Conservation (phyloP, 2,329 filamentous ascomycete genomes). For the Clarireedia hainanense region DNA sequence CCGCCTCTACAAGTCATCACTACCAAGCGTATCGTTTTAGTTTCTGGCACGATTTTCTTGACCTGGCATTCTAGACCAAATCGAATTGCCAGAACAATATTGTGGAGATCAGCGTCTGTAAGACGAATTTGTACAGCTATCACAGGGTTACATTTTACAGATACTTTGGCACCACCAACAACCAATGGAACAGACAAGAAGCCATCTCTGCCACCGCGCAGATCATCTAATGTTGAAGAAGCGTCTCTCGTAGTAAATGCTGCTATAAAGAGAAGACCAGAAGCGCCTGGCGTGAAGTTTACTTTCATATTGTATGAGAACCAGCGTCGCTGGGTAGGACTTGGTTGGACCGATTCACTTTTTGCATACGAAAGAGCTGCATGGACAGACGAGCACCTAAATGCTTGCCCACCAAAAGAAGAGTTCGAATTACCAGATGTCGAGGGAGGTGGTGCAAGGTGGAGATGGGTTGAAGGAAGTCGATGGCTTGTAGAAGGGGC, state of each 20-base stretch:
- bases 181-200: conserved; percentile 21
- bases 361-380: conserved; percentile 83
- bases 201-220: conserved; percentile 26
- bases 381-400: conserved; percentile 96
- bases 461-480: conserved; percentile 79
- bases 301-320: conserved; percentile 97
- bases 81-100: conserved; percentile 73
- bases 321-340: conserved; percentile 85
- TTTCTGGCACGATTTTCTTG: conserved; percentile 75
- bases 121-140: conserved; percentile 62
- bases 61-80: conserved; percentile 90
- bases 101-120: conserved; percentile 80
- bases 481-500: conserved; percentile 82
- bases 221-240: conserved; percentile 16
- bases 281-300: conserved; percentile 78
- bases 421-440: conserved; percentile 62
- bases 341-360: conserved; percentile 89
- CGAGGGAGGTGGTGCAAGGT: conserved; percentile 53
- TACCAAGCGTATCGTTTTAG: conserved; percentile 73
- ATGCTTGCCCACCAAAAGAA: conserved; percentile 67
- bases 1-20: conserved; percentile 82
- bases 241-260: conserved; percentile 29
- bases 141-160: conserved; percentile 71
- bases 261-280: conserved; percentile 33
- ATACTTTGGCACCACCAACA: conserved; percentile 30